phyloP scores from a whole-genome alignment of 176 grass and related monocot species.

The Eragrostis curvula region DNA sequence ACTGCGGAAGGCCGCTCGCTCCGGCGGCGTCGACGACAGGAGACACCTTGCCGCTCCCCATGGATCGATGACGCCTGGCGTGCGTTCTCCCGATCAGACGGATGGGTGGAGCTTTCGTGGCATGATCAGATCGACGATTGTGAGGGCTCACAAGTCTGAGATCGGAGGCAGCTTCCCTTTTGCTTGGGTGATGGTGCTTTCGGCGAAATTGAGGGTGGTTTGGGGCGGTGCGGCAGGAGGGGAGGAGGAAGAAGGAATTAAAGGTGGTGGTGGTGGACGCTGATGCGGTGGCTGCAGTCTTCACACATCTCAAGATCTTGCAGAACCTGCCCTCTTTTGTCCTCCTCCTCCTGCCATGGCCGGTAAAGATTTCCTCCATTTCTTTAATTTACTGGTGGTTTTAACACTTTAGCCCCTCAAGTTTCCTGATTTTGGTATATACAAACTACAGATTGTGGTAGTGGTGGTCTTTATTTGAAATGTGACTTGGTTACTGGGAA shows the following conservation, averaged over 20 bases:
- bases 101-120: neutral
- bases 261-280: slow-evolving; percentile 18
- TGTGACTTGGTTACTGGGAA: neutral
- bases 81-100: neutral
- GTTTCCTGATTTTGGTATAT: neutral
- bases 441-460: neutral
- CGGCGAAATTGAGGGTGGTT: neutral
- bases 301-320: slow-evolving; percentile 58
- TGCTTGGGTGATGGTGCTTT: neutral
- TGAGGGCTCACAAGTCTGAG: neutral
- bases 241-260: slow-evolving; percentile 14
- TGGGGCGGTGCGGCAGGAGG: neutral
- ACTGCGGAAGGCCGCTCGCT: neutral
- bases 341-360: slow-evolving; percentile 38
- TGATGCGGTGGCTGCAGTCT: slow-evolving; percentile 18
- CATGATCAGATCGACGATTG: slow-evolving; percentile 22
- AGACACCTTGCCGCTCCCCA: slow-evolving; percentile 59
- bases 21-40: neutral
- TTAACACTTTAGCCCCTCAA: neutral
- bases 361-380: slow-evolving; percentile 34
- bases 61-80: neutral
- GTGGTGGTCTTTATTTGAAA: neutral
- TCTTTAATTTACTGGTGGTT: neutral
- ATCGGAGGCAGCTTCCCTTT: neutral
- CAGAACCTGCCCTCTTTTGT: slow-evolving; percentile 55